Evolutionary conservation across 176 grass and related monocot species (phyloP), one percentile per base, ranked within the genome.

Genomic region (Hordeum marinum): DNA sequence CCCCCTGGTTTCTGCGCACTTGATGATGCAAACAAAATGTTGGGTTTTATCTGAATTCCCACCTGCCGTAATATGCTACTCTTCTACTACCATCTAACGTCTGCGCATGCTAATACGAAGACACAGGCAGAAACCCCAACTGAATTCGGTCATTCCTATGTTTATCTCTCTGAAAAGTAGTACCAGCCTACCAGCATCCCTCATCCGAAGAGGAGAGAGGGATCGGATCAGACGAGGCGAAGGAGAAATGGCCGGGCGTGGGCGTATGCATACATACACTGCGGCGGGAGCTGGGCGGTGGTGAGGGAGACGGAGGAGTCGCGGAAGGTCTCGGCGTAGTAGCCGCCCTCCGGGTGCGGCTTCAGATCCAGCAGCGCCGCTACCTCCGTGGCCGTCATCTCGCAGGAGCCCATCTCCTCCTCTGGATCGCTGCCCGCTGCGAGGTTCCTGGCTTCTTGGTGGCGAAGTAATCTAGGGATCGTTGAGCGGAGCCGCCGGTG

Each of bases 291-390:
- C 86, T 95, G 96, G 58, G 86, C 80, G 71, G 87, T 95, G 81
- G 90, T 45, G 89, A 98, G 93, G 87, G 85, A 76, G 85, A 98
- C 26, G 84, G 93, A 94, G 86, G 71, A 88, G 80, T 98, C 96
- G 63, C 93, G 87, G 88, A 98, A 95, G 68, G 91, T 95, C 91
- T 98, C 93, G 8, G 81, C 24, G 80, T 81, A 98, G 91, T 86
- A 98, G 7, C 93, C 96, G 63, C 96, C 96, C 82, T 96, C 91
- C 29, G 88, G 85, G 63, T 98, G 91, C 72, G 93, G 93, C 75
- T 95, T 95, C 87, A 94, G 90, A 94, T 95, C 96, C 85, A 95
- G 86, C 37, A 90, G 70, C 79, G 78, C 84, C 32, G 81, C 88
- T 68, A 98, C 76, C 87, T 98, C 93, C 34, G 91, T 86, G 39